Evolutionary conservation across 495 filamentous ascomycete species (phyloP).

Genomic region (Bryoglossum gracile): DNA sequence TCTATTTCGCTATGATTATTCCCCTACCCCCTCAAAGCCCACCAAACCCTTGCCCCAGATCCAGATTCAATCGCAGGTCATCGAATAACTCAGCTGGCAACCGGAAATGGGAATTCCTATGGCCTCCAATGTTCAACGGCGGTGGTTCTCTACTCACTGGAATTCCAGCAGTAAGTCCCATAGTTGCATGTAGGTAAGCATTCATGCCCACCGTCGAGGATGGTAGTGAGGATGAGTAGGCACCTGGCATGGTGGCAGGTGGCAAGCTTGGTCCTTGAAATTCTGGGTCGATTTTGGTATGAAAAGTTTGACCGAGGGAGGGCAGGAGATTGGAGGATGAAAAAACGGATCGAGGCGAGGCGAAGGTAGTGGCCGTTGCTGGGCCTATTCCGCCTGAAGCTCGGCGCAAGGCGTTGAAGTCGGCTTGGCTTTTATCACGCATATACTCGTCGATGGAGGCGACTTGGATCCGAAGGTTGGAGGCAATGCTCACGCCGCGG

Average conservation of each 20-base stretch:
- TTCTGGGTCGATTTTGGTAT: not conserved
- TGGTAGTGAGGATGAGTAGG: too few relatives aligned
- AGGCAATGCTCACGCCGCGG: slow-evolving; percentile 33
- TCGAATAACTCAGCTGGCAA: slow-evolving; percentile 8
- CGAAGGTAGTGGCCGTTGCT: too few relatives aligned
- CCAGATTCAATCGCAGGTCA: slow-evolving; percentile 11
- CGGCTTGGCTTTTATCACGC: slow-evolving; percentile 26
- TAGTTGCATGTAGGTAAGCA: too few relatives aligned
- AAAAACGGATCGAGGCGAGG: too few relatives aligned
- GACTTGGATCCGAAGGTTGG: slow-evolving; percentile 36
- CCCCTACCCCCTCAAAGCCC: slow-evolving; percentile 4
- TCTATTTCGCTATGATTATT: too few relatives aligned
- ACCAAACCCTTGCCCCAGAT: slow-evolving; percentile 11
- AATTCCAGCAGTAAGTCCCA: not conserved
- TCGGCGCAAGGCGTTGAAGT: too few relatives aligned
- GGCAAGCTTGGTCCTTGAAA: not conserved
- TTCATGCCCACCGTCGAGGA: too few relatives aligned
- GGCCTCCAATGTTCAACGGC: not conserved
- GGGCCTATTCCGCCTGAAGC: too few relatives aligned
- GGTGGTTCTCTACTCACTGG: not conserved
- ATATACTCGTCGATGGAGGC: slow-evolving; percentile 44
- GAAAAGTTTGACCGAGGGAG: not conserved
- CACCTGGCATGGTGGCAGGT: too few relatives aligned
- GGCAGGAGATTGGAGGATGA: too few relatives aligned
- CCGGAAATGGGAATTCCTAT: slow-evolving; percentile 7